Evolutionary conservation across 768 basidiomycete genomes (phyloP).

Genomic region (Serendipita sp.): DNA sequence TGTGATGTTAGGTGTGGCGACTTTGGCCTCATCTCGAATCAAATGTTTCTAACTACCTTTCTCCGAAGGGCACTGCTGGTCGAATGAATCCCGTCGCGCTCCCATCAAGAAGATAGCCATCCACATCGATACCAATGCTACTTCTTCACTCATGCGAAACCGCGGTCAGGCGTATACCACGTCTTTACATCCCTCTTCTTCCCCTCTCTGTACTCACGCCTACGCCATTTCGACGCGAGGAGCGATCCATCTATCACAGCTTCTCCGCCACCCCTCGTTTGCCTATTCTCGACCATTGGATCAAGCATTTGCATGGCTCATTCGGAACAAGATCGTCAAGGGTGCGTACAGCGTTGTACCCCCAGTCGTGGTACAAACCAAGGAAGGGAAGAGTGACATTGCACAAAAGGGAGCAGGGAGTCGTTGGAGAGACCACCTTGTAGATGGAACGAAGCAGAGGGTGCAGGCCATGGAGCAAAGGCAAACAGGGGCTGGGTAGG

Average conservation of each 20-base stretch:
- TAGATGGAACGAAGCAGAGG: conserved; percentile 21
- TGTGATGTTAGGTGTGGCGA: conserved; percentile 42
- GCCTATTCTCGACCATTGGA: conserved; percentile 68
- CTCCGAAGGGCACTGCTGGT: conserved; percentile 63
- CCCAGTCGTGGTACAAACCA: conserved; percentile 51
- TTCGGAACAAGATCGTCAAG: conserved; percentile 37
- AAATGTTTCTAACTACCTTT: neutral
- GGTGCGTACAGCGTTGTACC: conserved; percentile 48
- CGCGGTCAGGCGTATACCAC: conserved; percentile 11
- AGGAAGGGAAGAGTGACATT: conserved; percentile 41
- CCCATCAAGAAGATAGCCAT: neutral
- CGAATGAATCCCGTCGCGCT: conserved; percentile 37
- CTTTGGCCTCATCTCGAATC: neutral
- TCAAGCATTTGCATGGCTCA: conserved; percentile 54
- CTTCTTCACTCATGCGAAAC: neutral
- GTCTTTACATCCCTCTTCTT: conserved; percentile 39
- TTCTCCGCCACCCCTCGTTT: conserved; percentile 47
- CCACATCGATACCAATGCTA: too few relatives aligned
- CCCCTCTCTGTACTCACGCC: conserved; percentile 59
- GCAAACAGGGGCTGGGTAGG: too few relatives aligned
- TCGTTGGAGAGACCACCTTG: conserved; percentile 37
- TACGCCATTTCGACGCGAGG: conserved; percentile 47
- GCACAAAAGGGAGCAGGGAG: conserved; percentile 32
- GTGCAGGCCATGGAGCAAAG: too few relatives aligned
- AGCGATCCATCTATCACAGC: conserved; percentile 42